Evolutionary conservation across 2,329 filamentous ascomycete species (phyloP).

Genomic region (Aspergillus intermedius): DNA sequence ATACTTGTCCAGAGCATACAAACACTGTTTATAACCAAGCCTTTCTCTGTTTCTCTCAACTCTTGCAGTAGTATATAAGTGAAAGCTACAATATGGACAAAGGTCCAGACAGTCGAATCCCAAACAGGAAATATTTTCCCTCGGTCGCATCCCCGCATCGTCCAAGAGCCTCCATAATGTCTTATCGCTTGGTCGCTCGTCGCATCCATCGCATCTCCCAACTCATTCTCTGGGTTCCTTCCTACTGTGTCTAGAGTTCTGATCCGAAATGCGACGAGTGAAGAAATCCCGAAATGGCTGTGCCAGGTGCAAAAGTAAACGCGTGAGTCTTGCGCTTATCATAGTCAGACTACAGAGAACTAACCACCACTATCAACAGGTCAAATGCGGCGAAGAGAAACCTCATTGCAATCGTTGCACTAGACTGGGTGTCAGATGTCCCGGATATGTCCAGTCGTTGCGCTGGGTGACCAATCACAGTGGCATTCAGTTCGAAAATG

Average conservation of each 20-base stretch:
- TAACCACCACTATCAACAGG: constrained; percentile 14
- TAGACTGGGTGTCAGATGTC: constrained; percentile 32
- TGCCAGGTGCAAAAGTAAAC: constrained; percentile 37
- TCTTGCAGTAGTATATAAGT: neutral
- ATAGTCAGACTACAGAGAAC: neutral
- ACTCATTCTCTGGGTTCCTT: neutral
- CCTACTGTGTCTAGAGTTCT: neutral
- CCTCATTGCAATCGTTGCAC: constrained; percentile 33
- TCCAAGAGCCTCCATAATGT: too few species aligned
- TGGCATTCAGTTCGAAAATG: neutral
- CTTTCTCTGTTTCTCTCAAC: neutral
- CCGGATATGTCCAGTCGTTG: constrained; percentile 32
- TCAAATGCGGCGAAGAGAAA: constrained; percentile 37
- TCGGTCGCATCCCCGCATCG: neutral
- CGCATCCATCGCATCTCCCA: neutral
- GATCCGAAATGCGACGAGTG: constrained; percentile 29
- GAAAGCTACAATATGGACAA: too few species aligned
- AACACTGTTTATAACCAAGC: neutral
- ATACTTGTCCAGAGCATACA: too few species aligned
- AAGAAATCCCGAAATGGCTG: constrained; percentile 39
- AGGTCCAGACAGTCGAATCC: neutral
- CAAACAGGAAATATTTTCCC: neutral
- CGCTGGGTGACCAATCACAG: constrained; percentile 32
- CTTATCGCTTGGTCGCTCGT: neutral
- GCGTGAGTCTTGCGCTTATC: constrained; percentile 17